Base-by-base conservation (phyloP, 768 basidiomycete genomes). In the Pilatotrama ljubarskyi region DNA sequence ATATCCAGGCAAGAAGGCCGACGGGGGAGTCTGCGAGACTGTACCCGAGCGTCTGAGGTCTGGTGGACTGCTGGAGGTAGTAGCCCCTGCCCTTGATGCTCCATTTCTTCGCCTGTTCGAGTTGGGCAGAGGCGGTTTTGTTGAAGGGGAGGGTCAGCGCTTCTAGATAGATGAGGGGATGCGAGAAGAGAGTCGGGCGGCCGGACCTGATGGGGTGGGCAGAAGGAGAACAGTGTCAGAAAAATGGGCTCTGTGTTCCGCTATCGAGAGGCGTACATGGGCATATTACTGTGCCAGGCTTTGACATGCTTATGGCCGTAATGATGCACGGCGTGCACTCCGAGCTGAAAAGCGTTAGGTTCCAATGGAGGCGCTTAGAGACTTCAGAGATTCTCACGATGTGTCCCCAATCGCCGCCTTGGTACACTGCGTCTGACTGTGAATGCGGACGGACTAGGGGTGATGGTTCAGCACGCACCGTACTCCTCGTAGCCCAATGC, bases 21-120 rank as follows among this genome's bases (percentile, higher is more conserved):
- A 76, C 77, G 9, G 85, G 86, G 8, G 84, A 85, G 62, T 87
- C 85, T 0, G 81, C 72, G 3, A 87, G 70, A 11, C 73, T 62
- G 63, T 86, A 86, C 0, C 82, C 84, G 1, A 75, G 43, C 0
- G 74, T 75, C 57, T 75, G 74, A 0, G 75, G 74, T 25, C 67
- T 63, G 3, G 72, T 73, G 7, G 59, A 37, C 22, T 80, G 79
- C 47, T 68, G 57, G 0, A 3, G 8, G 2, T 49, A 36, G 52
- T 80, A 80, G 14, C 76, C 79, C 0, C 3, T 5, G 4, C 76
- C 76, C 17, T 40, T 48, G 5, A 17, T 10, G 0, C 1, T 32
- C 63, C 72, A 70, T 65, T 68, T 64, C 1, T 37, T 25, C 1
- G 65, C 32, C 3, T 70, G 67, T 11, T 50, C 46, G 1, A 74